phyloP scores from a whole-genome alignment of 2,329 filamentous ascomycete genomes.

The Acrodontium crateriforme region DNA sequence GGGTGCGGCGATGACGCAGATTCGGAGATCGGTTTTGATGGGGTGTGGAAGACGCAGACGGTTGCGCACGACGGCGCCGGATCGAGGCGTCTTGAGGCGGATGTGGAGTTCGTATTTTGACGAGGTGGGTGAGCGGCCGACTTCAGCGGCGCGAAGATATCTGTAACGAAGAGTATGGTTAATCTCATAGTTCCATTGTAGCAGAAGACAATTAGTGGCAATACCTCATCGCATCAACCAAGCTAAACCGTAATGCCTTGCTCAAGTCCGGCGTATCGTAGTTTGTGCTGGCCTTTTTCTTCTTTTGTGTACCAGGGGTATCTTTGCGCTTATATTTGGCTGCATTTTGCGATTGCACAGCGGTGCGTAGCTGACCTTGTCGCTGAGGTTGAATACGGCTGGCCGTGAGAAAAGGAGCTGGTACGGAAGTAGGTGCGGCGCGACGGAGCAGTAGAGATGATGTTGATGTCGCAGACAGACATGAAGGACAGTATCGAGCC shows the following conservation, averaged over 20 bases:
- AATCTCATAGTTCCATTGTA: neutral
- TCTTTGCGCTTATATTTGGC: conserved; percentile 31
- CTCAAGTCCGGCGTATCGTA: conserved; percentile 51
- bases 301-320: conserved; percentile 35
- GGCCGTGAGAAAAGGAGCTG: neutral
- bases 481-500: neutral
- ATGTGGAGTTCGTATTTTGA: conserved; percentile 84
- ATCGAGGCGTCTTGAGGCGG: conserved; percentile 69
- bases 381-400: neutral
- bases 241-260: conserved; percentile 57
- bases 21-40: conserved; percentile 73
- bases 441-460: conserved; percentile 1
- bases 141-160: conserved; percentile 84
- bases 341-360: conserved; percentile 25
- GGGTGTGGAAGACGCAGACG: conserved; percentile 79
- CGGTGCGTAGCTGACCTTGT: conserved; percentile 28
- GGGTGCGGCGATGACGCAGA: conserved; percentile 84
- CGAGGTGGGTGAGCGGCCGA: conserved; percentile 58
- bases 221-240: conserved; percentile 87
- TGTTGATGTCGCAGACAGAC: neutral
- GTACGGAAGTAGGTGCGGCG: neutral
- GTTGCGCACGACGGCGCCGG: conserved; percentile 75
- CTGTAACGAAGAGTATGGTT: conserved; percentile 31
- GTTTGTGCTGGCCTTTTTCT: conserved; percentile 51
- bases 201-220: neutral